Base-by-base conservation (phyloP, 108 stramenopile genomes). In the Discostella pseudostelligera region DNA sequence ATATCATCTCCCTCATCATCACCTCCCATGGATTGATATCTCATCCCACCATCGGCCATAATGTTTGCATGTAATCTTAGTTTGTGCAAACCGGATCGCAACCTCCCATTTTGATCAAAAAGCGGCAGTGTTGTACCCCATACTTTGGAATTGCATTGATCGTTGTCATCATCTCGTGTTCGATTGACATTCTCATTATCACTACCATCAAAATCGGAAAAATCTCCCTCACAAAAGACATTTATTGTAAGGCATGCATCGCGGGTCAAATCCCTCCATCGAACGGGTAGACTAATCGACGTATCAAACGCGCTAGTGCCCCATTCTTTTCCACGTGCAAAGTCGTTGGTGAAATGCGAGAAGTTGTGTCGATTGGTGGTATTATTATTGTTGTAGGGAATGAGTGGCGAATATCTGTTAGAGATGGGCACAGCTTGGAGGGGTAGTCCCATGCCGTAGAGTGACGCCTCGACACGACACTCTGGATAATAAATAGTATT, bases 201-300 rank as follows among this genome's bases (percentile, higher is more conserved):
- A 0, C n/a, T 22, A 17, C 39, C 46, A 25, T 59, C 25, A 24
- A 51, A 19, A 19, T 40, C 32, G 1, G 39, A 28, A n/a, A 7
- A n/a, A 50, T 70, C 75, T 11, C 69, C 67, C 32, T 57, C 60
- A 37, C 76, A 69, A 39, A 67, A 56, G 8, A 88, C 74, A 60
- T 88, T 74, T 16, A 88, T 76, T 24, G 69, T 35, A 0, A 92
- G 36, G 45, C 80, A 84, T 4, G 87, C 81, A 63, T 92, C 90
- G 12, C 90, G 69, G 10, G 90, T 84, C 39, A 92, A 67, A 82
- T 92, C 90, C 64, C 90, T 74, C 87, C 86, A 92, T 67, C 90
- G 80, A 14, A 88, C 54, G 3, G 90, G 87, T 44, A 92, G 70
- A 28, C 72, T 58, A 7, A 78, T 3, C 35, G 65, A 6, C 24